These are phyloP conservation scores for Tetracladium marchalianum DNA, from an alignment of 495 filamentous ascomycete species.

Conservation along the genomic window DNA sequence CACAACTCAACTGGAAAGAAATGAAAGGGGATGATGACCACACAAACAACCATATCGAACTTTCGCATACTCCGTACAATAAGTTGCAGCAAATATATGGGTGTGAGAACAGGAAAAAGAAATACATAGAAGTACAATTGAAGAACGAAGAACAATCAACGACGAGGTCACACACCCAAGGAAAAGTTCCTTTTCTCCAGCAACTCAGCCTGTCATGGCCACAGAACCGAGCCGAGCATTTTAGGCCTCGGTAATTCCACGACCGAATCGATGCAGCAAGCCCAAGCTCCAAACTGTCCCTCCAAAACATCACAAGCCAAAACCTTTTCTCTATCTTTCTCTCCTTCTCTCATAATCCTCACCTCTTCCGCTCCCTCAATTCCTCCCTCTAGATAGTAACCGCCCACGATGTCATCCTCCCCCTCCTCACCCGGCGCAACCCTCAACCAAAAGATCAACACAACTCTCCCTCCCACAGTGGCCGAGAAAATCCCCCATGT, in stretches of 20 bases:
- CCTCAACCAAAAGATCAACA: constrained; percentile 16
- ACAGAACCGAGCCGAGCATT: not conserved
- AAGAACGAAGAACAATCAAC: no score
- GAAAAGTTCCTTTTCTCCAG: constrained; percentile 1
- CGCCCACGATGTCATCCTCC: constrained; percentile 19
- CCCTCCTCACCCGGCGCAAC: constrained; percentile 28
- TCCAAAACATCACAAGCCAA: no score
- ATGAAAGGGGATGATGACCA: no score
- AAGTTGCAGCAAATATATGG: no score
- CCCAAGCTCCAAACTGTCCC: not conserved
- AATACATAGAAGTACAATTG: no score
- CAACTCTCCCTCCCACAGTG: constrained; percentile 26
- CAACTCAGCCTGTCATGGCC: no score
- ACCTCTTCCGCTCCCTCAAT: not conserved
- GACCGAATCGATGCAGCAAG: constrained; percentile 4
- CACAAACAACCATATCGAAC: no score
- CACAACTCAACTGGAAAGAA: no score
- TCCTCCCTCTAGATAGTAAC: not conserved
- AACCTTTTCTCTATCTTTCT: no score
- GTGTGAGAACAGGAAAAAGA: no score
- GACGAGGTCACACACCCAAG: no score
- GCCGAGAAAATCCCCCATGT: constrained; percentile 38
- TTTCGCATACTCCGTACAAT: no score
- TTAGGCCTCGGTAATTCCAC: constrained; percentile 9
- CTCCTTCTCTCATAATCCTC: not conserved